Evolutionary conservation across 2,329 filamentous ascomycete genomes (phyloP).

Genomic region (Paecilomyces sp.): DNA sequence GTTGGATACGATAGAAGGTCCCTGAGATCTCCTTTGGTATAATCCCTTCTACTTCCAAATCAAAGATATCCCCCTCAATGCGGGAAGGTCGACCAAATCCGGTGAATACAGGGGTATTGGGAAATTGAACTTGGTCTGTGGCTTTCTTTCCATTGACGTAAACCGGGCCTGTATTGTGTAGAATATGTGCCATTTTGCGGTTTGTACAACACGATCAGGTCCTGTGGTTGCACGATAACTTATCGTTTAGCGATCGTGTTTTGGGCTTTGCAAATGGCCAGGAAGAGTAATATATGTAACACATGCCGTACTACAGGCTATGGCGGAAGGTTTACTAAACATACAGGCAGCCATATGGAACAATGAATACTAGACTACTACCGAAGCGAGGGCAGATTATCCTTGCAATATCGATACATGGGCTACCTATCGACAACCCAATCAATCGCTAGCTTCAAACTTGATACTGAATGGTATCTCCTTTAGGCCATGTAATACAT

Average conservation of each 20-base stretch:
- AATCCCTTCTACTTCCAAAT: conserved; percentile 27
- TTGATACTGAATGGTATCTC: too few species aligned
- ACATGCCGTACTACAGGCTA: neutral
- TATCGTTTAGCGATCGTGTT: neutral
- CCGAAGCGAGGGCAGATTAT: too few species aligned
- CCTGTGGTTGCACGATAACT: neutral
- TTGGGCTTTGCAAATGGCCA: neutral
- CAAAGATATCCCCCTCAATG: conserved; percentile 23
- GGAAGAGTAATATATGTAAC: neutral
- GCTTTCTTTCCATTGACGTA: conserved; percentile 6
- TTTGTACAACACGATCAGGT: neutral
- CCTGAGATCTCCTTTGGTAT: conserved; percentile 39
- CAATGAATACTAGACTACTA: too few species aligned
- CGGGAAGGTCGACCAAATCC: conserved; percentile 34
- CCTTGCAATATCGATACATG: too few species aligned
- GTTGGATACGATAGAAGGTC: conserved; percentile 39
- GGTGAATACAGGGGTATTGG: conserved; percentile 7
- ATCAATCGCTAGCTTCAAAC: too few species aligned
- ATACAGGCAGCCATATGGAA: neutral
- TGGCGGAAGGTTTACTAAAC: neutral
- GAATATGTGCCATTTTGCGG: conserved; percentile 11
- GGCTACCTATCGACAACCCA: too few species aligned
- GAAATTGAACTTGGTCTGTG: conserved; percentile 8
- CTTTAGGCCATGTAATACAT: too few species aligned
- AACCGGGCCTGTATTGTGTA: conserved; percentile 6